Evolutionary conservation across 2,329 filamentous ascomycete genomes (phyloP).

Genomic region (Emericellopsis atlantica): DNA sequence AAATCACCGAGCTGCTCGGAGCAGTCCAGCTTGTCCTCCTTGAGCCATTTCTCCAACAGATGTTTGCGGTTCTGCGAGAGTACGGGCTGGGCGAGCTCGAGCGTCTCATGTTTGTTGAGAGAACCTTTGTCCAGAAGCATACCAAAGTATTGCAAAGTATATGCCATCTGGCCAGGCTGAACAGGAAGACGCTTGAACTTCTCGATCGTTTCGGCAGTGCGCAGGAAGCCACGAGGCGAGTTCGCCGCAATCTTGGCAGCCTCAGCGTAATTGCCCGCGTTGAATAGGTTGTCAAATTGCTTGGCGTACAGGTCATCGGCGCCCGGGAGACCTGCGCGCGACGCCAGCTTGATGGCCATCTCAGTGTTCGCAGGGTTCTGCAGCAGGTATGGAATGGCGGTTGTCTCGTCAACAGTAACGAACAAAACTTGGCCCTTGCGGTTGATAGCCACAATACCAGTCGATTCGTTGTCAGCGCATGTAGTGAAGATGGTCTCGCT

Average conservation of each 20-base stretch:
- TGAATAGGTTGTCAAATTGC: slow-evolving; percentile 83
- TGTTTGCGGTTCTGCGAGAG: slow-evolving; percentile 91
- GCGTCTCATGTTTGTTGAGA: slow-evolving; percentile 83
- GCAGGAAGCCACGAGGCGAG: slow-evolving; percentile 89
- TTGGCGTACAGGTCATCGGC: slow-evolving; percentile 88
- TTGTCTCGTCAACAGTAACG: slow-evolving; percentile 85
- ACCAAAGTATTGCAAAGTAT: slow-evolving; percentile 94
- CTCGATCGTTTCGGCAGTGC: slow-evolving; percentile 90
- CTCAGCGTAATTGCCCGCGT: slow-evolving; percentile 67
- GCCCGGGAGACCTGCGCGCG: slow-evolving; percentile 82
- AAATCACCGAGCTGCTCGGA: slow-evolving; percentile 95
- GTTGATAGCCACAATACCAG: slow-evolving; percentile 89
- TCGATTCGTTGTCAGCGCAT: slow-evolving; percentile 67
- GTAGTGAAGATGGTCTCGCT: slow-evolving; percentile 99
- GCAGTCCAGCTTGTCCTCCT: slow-evolving; percentile 88
- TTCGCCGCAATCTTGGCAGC: slow-evolving; percentile 95
- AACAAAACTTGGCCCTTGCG: slow-evolving; percentile 94
- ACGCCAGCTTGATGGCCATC: slow-evolving; percentile 92
- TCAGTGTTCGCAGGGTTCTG: slow-evolving; percentile 91
- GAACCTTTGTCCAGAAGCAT: slow-evolving; percentile 92
- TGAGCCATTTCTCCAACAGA: slow-evolving; percentile 94
- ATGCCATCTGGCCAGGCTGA: slow-evolving; percentile 76
- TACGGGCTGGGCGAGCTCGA: slow-evolving; percentile 88
- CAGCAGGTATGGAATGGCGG: slow-evolving; percentile 85
- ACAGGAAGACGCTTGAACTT: slow-evolving; percentile 81